Evolutionary conservation across 768 basidiomycete genomes (phyloP), one percentile per base, ranked within the genome.

Genomic region (Tricholoma sp.): DNA sequence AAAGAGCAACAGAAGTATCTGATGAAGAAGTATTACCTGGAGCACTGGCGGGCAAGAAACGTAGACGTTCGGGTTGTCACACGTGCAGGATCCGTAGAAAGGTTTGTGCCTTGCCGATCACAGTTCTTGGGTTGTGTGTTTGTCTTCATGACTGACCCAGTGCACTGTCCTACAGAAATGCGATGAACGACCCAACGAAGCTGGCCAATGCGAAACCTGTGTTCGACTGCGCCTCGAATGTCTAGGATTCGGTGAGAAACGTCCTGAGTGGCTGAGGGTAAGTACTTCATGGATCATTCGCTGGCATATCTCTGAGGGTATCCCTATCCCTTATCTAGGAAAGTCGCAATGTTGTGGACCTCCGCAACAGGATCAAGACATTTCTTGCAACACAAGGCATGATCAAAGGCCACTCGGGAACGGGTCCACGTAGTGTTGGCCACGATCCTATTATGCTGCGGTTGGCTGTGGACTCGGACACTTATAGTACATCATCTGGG

Each of bases 381-480:
- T 89, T 89, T 65, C 79, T 92, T 19, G 88, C 87, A 0, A 81
- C 88, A 0, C 88, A 91, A 69, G 90, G 90, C 51, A 89, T 91
- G 88, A 91, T 93, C 71, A 92, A 92, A 72, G 90, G 90, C 24
- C 89, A 91, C 64, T 87, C 90, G n/a, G 86, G 86, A 56, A 74
- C 85, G 21, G 85, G 82, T 1, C 77, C 86, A 18, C 83, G 85
- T 47, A 71, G 75, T 19, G 65, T 75, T 35, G 85, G 86, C 2
- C 79, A 79, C n/a, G 84, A 83, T 31, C 79, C 77, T 14, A 79
- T 78, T 47, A 76, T 84, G 56, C 76, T 89, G 60, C 69, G 74
- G 64, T 72, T 87, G 66, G 63, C 73, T 3, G 74, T 77, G 35
- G 76, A 83, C 72, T 50, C 47, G 18, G 47, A 50, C n/a, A 31